Evolutionary conservation across 2,329 filamentous ascomycete genomes (phyloP).

Genomic region (Microsporum canis): DNA sequence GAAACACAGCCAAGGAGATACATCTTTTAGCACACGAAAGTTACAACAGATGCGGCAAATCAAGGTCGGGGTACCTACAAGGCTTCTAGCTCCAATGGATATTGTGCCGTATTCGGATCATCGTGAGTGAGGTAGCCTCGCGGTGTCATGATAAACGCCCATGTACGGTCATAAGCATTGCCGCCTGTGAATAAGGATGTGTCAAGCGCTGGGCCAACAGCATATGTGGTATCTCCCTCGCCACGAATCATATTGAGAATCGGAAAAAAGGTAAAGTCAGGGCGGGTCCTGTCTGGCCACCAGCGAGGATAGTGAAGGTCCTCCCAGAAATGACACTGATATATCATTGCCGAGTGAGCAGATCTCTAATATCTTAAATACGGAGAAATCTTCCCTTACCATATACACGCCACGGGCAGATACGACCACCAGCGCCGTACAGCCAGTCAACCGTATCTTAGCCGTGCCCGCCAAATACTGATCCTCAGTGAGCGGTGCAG

Average conservation of each 20-base stretch:
- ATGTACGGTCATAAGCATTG: not conserved
- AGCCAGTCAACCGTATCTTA: not conserved
- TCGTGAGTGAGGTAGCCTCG: not conserved
- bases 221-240: not conserved
- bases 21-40: no score
- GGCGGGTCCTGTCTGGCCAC: not conserved
- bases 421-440: not conserved
- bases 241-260: not conserved
- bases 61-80: not conserved
- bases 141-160: not conserved
- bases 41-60: no score
- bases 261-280: not conserved
- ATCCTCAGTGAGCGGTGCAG: not conserved
- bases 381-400: not conserved
- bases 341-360: not conserved
- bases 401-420: not conserved
- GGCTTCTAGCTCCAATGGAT: not conserved
- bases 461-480: not conserved
- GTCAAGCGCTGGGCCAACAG: not conserved
- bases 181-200: not conserved
- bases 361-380: not conserved
- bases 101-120: not conserved
- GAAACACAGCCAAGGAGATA: no score
- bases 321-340: not conserved
- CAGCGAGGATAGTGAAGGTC: not conserved